Evolutionary conservation across 352 stramenopile genomes (phyloP).

Genomic region (Phytophthora constricta): DNA sequence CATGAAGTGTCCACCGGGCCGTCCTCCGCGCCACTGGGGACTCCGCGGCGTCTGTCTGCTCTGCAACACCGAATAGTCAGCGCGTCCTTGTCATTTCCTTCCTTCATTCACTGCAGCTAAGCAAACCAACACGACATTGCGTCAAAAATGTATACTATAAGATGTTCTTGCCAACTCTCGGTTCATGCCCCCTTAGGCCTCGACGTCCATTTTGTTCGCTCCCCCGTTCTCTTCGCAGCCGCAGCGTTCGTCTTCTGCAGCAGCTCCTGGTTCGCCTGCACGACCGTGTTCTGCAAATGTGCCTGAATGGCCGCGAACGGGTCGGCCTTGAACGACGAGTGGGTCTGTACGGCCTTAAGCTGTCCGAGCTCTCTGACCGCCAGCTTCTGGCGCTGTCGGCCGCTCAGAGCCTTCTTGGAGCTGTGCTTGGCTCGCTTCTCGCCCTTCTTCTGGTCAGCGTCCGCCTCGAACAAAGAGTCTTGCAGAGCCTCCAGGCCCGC

Average conservation of each 20-base stretch:
- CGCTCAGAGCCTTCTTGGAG: conserved; percentile 72
- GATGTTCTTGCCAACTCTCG: no score
- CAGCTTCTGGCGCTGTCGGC: conserved; percentile 85
- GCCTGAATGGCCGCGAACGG: conserved; percentile 88
- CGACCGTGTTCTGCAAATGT: conserved; percentile 87
- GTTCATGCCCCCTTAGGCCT: no score
- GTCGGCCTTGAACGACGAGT: conserved; percentile 82
- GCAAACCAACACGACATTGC: not conserved
- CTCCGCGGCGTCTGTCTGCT: conserved; percentile 94
- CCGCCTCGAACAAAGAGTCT: conserved; percentile 69
- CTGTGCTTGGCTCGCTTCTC: conserved; percentile 15
- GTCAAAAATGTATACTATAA: conserved; percentile 32
- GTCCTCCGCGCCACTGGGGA: conserved; percentile 94
- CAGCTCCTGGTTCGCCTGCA: conserved; percentile 74
- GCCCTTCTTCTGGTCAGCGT: conserved; percentile 41
- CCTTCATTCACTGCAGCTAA: not conserved
- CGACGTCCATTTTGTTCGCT: conserved; percentile 49
- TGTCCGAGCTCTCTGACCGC: conserved; percentile 84
- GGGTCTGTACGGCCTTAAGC: conserved; percentile 85
- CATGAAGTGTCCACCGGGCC: conserved; percentile 89
- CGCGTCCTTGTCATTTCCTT: not conserved
- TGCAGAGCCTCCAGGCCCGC: conserved; percentile 75
- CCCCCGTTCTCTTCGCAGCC: conserved; percentile 29
- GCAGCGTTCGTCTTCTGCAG: conserved; percentile 49
- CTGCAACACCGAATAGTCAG: conserved; percentile 92